Base-by-base conservation (phyloP, 2,329 filamentous ascomycete species). In the Myriosclerotinia curreyana region DNA sequence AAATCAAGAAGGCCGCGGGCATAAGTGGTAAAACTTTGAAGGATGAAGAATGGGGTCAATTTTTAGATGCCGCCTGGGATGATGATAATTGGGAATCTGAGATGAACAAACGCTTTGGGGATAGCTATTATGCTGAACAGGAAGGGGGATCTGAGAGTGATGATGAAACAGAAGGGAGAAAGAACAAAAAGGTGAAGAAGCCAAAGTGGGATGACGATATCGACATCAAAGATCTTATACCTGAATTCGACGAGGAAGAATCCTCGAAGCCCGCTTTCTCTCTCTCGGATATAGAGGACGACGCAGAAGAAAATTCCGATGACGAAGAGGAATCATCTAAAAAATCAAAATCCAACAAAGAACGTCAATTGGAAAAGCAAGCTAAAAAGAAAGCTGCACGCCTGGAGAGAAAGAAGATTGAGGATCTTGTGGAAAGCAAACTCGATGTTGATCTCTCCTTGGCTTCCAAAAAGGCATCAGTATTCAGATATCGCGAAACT, bases 161-260 rank as follows among this genome's bases (percentile, higher is more conserved):
- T n/a, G 84, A 82, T 8, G 78, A 75, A 3, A 81, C 77, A 9
- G 79, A 74, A n/a, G 81, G 78, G 25, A 68, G 63, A 60, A 86
- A 85, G 75, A 86, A 85, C 69, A 87, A 83, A 73, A 82, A 82
- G 68, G 78, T 83, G 12, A 92, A 91, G 81, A 96, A 96, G 78
- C 92, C 91, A 12, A 90, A 86, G 67, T 99, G 94, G 89, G 91
- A 97, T 71, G 92, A 98, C 73, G 95, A 99, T 74, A 97, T 99
- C 71, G 93, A 98, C 74, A 98, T 99, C 79, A 92, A 90, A 66
- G 94, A 96, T 75, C 82, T 97, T 59, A 80, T 96, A 36, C 92
- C 92, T 1, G 91, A 96, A 66, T 96, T 96, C 25, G 90, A 91
- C 34, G 84, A 85, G 8, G 78, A 82, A 46, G 64, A 58, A 66